Evolutionary conservation across 2,329 filamentous ascomycete genomes (phyloP), one percentile per base, ranked within the genome.

Genomic region (Neonectria coccinea): DNA sequence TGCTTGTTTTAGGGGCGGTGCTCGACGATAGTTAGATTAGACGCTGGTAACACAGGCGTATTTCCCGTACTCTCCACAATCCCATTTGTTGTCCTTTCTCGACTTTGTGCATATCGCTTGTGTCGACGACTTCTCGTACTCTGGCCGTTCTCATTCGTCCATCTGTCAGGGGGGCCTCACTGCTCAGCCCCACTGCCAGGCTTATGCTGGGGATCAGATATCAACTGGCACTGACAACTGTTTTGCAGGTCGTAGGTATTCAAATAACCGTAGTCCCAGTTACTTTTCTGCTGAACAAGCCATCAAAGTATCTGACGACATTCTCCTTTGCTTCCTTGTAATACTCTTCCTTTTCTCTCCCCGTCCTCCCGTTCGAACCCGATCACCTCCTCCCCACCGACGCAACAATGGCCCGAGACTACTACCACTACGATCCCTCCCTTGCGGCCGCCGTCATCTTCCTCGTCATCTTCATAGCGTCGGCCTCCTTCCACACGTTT

Each of bases 401-500:
- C 54, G n/a, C 41, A 18, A 56, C n/a, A 27, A 56, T 56, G 54
- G 25, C 54, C 5, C 9, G 14, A 11, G 25, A 45, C 25, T 47
- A 64, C 31, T 86, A 85, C 71, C 80, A 81, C 45, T 85, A 85
- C 71, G 70, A 80, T 22, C 83, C 83, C 0, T 81, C 79, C 4
- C 67, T 79, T 7, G 72, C 76, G 0, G 78, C 79, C 2, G 83
- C 82, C 9, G 75, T 78, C 12, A 66, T 80, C 31, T 82, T 82
- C 54, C 70, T 78, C 14, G 69, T 75, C 9, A 55, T 84, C 25
- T 81, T 84, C 66, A 65, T 69, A 71, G 8, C 16, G 20, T 47
- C 81, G 9, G 77, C 79, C 0, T 25, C 70, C 0, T 39, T 78
- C 0, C 82, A 84, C 65, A 51, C 71, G n/a, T 79, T 73, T 22